Conservation (phyloP, 805 yeast genomes). For the Osmozyma mogii region DNA sequence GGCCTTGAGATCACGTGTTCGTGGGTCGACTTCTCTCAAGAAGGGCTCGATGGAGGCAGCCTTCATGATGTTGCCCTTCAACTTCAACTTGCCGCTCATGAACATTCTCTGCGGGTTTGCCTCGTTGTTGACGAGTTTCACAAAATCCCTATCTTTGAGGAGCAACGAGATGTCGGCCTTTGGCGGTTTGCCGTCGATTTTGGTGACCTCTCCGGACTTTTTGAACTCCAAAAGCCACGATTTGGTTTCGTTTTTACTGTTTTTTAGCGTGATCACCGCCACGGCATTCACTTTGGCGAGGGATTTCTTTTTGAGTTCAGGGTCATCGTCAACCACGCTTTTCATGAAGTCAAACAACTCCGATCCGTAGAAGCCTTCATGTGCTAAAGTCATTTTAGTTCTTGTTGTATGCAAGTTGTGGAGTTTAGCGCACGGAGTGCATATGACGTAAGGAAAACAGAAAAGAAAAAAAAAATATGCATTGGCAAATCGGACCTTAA, state of each 20-base stretch:
- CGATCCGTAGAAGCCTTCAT: conserved; percentile 16
- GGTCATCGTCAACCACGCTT: conserved; percentile 15
- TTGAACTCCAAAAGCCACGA: conserved; percentile 1
- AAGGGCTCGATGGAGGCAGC: conserved; percentile 6
- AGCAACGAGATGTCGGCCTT: conserved; percentile 5
- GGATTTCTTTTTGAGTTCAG: conserved; percentile 12
- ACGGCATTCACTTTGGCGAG: conserved; percentile 14
- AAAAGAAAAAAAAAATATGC: too few relatives aligned
- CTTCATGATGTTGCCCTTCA: conserved; percentile 8
- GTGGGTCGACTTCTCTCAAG: conserved; percentile 5
- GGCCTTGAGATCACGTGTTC: conserved; percentile 3
- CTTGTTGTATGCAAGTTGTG: too few relatives aligned
- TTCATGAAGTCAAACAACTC: conserved; percentile 17
- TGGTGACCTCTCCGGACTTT: neutral
- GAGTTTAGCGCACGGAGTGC: too few relatives aligned
- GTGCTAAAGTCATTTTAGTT: conserved; percentile 11
- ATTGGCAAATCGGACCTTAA: too few relatives aligned
- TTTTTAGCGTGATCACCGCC: conserved; percentile 5
- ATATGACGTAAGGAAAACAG: too few relatives aligned
- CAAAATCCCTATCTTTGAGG: conserved; percentile 5
- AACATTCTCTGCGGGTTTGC: conserved; percentile 5
- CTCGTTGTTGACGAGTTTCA: conserved; percentile 6
- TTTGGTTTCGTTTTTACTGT: neutral
- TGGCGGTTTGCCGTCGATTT: conserved; percentile 1
- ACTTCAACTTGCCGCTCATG: conserved; percentile 5